A percentile compares a stretch with the other conserved stretches of the same genome.
phyloP scores from a whole-genome alignment of 2,329 filamentous ascomycete species.

The Aaosphaeria pasadenensis region DNA sequence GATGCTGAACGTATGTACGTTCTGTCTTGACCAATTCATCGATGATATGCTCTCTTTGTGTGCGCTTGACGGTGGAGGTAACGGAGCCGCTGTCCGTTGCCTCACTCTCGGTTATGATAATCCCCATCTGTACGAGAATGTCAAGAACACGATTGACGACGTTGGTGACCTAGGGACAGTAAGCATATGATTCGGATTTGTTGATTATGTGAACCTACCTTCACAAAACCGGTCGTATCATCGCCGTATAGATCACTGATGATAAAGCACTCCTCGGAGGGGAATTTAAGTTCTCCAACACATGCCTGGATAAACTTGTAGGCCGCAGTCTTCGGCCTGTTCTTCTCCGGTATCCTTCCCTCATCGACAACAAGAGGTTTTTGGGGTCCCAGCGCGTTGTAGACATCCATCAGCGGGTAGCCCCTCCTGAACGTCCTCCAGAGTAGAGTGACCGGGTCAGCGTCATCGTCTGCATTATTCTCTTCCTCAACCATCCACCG shows the following conservation, averaged over 20 bases:
- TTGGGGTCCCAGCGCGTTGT: constrained; percentile 76
- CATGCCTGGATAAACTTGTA: constrained; percentile 93
- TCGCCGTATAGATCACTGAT: constrained; percentile 88
- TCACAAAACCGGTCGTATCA: constrained; percentile 96
- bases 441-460: constrained; percentile 83
- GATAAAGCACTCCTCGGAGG: constrained; percentile 81
- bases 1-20: constrained; percentile 94
- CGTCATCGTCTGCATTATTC: constrained; percentile 63
- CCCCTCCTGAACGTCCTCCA: constrained; percentile 86
- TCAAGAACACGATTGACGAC: constrained; percentile 93
- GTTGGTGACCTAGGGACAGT: constrained; percentile 65
- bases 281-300: constrained; percentile 75
- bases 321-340: constrained; percentile 79
- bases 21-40: constrained; percentile 92
- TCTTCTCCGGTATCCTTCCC: constrained; percentile 54
- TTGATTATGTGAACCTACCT: constrained; percentile 51
- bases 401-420: constrained; percentile 80
- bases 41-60: constrained; percentile 82
- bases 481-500: constrained; percentile 69
- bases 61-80: constrained; percentile 53
- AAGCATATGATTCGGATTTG: constrained; percentile 3
- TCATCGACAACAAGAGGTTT: constrained; percentile 68
- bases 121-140: constrained; percentile 72
- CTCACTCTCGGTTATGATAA: constrained; percentile 53
- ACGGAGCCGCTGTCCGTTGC: constrained; percentile 47